Evolutionary conservation across 2,329 filamentous ascomycete species (phyloP).

Genomic region (Hymenoscyphus repandus): DNA sequence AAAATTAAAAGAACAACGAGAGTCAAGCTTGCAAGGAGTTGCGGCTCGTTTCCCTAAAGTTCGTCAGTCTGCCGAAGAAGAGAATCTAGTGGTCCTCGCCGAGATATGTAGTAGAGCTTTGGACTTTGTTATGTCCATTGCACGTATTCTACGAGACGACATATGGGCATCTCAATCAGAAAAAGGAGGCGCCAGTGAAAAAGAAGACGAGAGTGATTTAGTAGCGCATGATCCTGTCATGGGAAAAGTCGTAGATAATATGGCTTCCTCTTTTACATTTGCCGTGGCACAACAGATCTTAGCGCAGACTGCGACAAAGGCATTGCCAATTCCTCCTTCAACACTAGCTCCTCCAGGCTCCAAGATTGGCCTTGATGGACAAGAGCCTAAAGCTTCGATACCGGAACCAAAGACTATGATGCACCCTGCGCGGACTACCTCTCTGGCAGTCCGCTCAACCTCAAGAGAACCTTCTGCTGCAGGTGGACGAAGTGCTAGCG

Average conservation of each 20-base stretch:
- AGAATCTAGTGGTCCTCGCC: conserved; percentile 74
- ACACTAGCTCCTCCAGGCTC: conserved; percentile 38
- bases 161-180: conserved; percentile 54
- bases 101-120: conserved; percentile 80
- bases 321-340: conserved; percentile 60
- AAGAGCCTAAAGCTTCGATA: conserved; percentile 58
- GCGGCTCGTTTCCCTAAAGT: conserved; percentile 46
- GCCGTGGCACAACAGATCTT: conserved; percentile 71
- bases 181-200: conserved; percentile 5
- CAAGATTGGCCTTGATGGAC: conserved; percentile 32
- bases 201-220: conserved; percentile 30
- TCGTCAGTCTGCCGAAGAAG: conserved; percentile 51
- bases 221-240: conserved; percentile 33
- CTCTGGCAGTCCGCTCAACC: conserved; percentile 43
- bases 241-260: conserved; percentile 60
- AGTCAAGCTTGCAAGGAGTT: conserved; percentile 51
- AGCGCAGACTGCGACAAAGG: conserved; percentile 65
- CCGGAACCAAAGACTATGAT: conserved; percentile 67
- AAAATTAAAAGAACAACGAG: conserved; percentile 58
- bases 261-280: conserved; percentile 75
- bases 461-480: conserved; percentile 46
- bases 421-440: conserved; percentile 61
- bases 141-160: conserved; percentile 75
- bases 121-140: conserved; percentile 77
- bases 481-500: conserved; percentile 36